Evolutionary conservation across 1,139 yeast genomes (phyloP), one percentile per base, ranked within the genome.

Genomic region (Magnusiomyces sp.): DNA sequence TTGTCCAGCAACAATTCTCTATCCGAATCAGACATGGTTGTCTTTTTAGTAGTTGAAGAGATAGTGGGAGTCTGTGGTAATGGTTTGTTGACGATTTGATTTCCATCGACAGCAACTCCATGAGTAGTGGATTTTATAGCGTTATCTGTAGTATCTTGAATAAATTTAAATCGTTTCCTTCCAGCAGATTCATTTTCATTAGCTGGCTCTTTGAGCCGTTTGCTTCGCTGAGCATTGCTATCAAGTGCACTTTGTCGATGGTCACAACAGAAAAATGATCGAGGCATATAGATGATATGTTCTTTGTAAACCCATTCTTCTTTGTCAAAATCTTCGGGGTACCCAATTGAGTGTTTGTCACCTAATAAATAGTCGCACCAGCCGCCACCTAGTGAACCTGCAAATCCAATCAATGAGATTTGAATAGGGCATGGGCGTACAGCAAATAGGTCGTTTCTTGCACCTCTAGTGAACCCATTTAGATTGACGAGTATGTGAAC

Each of bases 401-500:
- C 69, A 53, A 64, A 66, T 3, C 69, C 69, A 67, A 66, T 64
- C 11, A 65, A 53, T 2, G 66, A 54, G 10, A 65, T 52, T 44
- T 63, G 66, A n/a, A 66, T 53, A 2, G 69, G 69, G 34, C 65
- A 62, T 4, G 68, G 65, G 9, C 68, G 53, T 11, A 63, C 58
- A 2, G 68, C 68, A 52, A 66, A 66, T 2, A 66, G 57, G 49
- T 66, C 69, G 44, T 65, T 66, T 6, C 67, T 53, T 2, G 68
- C 65, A 1, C 69, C 69, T 36, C 65, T 59, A 1, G 69, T 66
- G 47, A 65, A 66, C 32, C 69, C 69, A 41, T 66, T 66, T 36
- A 66, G 54, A 47, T 66, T 66, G 10, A 66, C 65, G 40, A 66
- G 52, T 10, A 66, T 55, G 47, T 66, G 69, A 17, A 66, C 59